Base-by-base conservation (phyloP, 78 protist species). In the Isochrysis galbana region DNA sequence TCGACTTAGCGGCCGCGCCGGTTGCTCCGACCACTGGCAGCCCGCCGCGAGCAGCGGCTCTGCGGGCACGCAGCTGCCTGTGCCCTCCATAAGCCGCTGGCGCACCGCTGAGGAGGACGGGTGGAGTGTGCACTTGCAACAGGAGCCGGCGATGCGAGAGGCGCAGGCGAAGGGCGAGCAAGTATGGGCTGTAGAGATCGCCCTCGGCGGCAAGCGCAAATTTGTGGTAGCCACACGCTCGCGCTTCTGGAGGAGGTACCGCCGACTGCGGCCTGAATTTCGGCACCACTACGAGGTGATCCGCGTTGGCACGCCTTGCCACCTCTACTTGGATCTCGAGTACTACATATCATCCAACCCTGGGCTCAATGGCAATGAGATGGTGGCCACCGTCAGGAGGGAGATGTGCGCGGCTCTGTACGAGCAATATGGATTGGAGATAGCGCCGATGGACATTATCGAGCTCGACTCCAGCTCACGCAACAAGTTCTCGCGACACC, bases 301-400 rank as follows among this genome's bases (percentile, higher is more conserved):
- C 34, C 22, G 4, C 21, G 51, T 1, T 0, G 87, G 48, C 19
- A 32, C 11, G 87, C 54, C 87, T 21, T 39, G 46, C 29, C 46
- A 78, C 29, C 48, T 78, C 36, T 78, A 78, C 87, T 29, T 78
- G 22, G 87, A 78, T 48, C 45, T 78, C 34, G 87, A 78, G 87
- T 78, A 41, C 87, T 23, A 42, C 45, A 5, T 14, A 7, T 1
- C 14, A 19, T 45, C 48, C 38, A 78, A 78, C 29, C 87, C 87
- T 5, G 54, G 26, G 54, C 34, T 2, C 48, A 17, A 42, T 19
- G 87, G 87, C 54, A 48, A 78, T 45, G 32, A 25, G 32, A 42
- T 42, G 51, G 17, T n/a, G 34, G 1, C 14, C 39, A 34, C 41
- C 39, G 41, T 70, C 45, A 36, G 80, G 44, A 2, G 21, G 44